Evolutionary conservation across 495 filamentous ascomycete genomes (phyloP).

Genomic region (Neurospora sp.): DNA sequence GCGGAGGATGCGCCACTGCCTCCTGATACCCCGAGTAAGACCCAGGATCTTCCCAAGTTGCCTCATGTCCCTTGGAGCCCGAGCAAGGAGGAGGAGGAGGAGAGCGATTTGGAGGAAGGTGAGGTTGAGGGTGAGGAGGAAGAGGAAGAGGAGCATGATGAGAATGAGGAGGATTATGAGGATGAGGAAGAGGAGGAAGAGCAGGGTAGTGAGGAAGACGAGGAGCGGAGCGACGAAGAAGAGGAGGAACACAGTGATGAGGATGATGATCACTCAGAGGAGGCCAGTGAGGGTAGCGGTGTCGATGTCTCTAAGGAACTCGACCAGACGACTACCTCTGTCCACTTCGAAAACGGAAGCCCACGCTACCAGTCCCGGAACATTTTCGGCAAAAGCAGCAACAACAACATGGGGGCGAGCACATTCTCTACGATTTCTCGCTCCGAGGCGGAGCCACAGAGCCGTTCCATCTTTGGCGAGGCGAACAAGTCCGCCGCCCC

Average conservation of each 20-base stretch:
- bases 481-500: conserved; percentile 42
- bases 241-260: conserved; percentile 32
- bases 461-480: conserved; percentile 55
- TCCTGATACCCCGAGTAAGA: conserved; percentile 7
- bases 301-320: conserved; percentile 59
- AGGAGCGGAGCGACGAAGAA: conserved; percentile 24
- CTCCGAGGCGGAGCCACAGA: conserved; percentile 32
- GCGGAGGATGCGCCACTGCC: conserved; percentile 13
- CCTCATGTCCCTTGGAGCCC: conserved; percentile 18
- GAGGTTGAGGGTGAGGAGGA: conserved; percentile 19
- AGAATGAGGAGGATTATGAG: conserved; percentile 22
- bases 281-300: conserved; percentile 47
- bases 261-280: conserved; percentile 36
- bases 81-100: conserved; percentile 11
- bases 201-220: conserved; percentile 15
- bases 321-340: conserved; percentile 38
- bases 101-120: conserved; percentile 14
- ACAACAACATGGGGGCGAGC: conserved; percentile 21
- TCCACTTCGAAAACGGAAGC: background rate
- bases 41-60: conserved; percentile 8
- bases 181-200: conserved; percentile 22
- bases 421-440: conserved; percentile 37
- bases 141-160: conserved; percentile 27
- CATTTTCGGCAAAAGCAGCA: background rate
- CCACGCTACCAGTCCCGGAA: background rate